A percentile compares a stretch with the other conserved stretches of the same genome.
These are phyloP conservation scores for Rhizopus delemar DNA, from an alignment of 371 early-diverging fungal genomes.

Conservation along the genomic window DNA sequence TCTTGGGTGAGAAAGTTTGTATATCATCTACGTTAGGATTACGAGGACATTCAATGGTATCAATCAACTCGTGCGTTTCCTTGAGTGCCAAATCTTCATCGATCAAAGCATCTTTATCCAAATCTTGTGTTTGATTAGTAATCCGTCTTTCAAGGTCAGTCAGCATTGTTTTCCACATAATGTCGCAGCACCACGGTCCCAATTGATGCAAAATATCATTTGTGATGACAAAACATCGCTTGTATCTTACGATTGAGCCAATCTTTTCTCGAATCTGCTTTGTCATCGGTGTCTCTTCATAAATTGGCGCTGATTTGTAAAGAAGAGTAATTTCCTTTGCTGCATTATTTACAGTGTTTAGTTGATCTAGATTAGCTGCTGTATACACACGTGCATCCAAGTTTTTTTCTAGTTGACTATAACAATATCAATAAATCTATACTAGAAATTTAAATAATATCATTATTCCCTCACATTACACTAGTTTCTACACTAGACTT, in stretches of 20 bases:
- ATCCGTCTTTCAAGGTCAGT: constrained; percentile 34
- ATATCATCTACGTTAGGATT: constrained; percentile 32
- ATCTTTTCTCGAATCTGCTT: constrained; percentile 41
- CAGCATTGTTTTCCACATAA: constrained; percentile 50
- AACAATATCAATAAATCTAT: not conserved
- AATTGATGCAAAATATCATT: constrained; percentile 46
- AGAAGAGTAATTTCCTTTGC: constrained; percentile 56
- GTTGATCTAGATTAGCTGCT: constrained; percentile 37
- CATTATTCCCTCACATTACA: constrained; percentile 35
- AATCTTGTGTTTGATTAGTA: constrained; percentile 16
- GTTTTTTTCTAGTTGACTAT: constrained; percentile 67
- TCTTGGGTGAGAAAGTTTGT: constrained; percentile 59
- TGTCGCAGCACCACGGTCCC: constrained; percentile 72
- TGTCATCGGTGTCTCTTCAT: constrained; percentile 46
- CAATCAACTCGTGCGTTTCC: constrained; percentile 27
- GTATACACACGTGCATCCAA: constrained; percentile 71
- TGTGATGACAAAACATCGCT: constrained; percentile 38
- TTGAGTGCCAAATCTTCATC: constrained; percentile 30
- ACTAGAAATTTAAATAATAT: too few relatives aligned
- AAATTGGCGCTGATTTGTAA: constrained; percentile 45
- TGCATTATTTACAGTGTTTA: constrained; percentile 39
- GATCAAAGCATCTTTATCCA: constrained; percentile 25
- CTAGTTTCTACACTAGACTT: constrained; percentile 43
- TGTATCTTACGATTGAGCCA: constrained; percentile 33
- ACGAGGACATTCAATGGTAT: constrained; percentile 26